These are phyloP conservation scores for Aurinia saxatilis DNA, from an alignment of 345 rosid genomes.

Conservation along the genomic window DNA sequence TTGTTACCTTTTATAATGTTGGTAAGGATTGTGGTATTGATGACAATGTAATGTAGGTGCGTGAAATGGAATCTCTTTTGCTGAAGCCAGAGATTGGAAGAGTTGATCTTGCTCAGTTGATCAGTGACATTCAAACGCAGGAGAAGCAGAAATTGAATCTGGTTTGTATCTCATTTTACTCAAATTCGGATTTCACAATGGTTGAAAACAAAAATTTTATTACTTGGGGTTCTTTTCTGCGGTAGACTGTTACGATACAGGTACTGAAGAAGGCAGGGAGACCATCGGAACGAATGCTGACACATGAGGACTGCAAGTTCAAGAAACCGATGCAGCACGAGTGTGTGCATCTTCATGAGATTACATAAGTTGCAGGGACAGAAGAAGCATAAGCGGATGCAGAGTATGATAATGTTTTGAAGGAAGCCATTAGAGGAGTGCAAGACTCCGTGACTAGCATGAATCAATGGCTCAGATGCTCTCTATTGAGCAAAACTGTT, in stretches of 20 bases:
- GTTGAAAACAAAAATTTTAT: neutral
- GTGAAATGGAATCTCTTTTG: constrained; percentile 64
- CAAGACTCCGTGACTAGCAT: constrained; percentile 78
- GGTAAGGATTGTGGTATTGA: neutral
- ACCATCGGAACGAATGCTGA: constrained; percentile 68
- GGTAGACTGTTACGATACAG: constrained; percentile 73
- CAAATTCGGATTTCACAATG: neutral
- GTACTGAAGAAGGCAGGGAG: constrained; percentile 79
- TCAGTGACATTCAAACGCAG: constrained; percentile 69
- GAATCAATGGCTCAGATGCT: no score
- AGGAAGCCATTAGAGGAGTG: constrained; percentile 84
- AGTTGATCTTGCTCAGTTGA: constrained; percentile 64
- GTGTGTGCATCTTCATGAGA: constrained; percentile 78
- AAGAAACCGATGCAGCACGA: constrained; percentile 65
- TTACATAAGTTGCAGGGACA: constrained; percentile 76
- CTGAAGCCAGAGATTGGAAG: constrained; percentile 41
- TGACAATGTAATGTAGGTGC: constrained; percentile 41
- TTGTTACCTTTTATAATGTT: neutral
- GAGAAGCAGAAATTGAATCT: constrained; percentile 79
- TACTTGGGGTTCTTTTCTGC: neutral
- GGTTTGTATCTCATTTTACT: constrained; percentile 31
- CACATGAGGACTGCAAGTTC: constrained; percentile 69
- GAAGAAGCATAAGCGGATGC: constrained; percentile 92
- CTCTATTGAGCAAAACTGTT: no score
- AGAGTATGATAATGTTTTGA: constrained; percentile 68